Base-by-base conservation (phyloP, 2,329 filamentous ascomycete genomes). In the Talaromyces funiculosus region DNA sequence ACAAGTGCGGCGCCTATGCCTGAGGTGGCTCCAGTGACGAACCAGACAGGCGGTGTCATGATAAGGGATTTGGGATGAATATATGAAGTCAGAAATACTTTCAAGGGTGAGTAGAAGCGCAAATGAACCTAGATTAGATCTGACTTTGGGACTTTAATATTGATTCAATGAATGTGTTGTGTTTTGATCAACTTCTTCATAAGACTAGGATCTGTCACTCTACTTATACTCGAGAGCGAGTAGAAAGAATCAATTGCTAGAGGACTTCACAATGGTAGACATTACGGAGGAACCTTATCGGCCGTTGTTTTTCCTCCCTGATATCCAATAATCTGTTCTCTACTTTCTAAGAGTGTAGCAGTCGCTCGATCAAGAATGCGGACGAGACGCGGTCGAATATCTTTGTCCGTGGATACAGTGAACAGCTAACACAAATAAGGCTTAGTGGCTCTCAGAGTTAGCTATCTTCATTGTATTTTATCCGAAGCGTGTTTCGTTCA, bases 11-110 rank as follows among this genome's bases (percentile, higher is more conserved):
- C 45, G 26, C 73, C 73, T 31, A 76, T 68, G 12, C 73, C 73
- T 31, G 68, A 71, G 7, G 72, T 73, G 57, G 67, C 71, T 35
- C 73, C 72, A 14, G 72, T 74, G 43, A 75, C 69, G 43, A 74
- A 67, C 72, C 72, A 76, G 55, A 75, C 68, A 16, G 33, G 45
- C 4, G 45, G 22, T 51, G 45, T 8, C 45, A 51, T 51, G 45
- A 51, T 51, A 26, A 24, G 14, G 24, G 14, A 8, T 49, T 26
- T n/a, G 24, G 14, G 24, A 18, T n/a, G 12, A 26, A 51, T 51
- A 16, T 51, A 51, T 51, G 6, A 51, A 49, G 10, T 49, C 9
- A 49, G n/a, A 9, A 40, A 18, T 42, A 42, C n/a, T 42, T 42
- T 42, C 5, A 40, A 40, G 38, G 8, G 9, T 42, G 38, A 42